phyloP scores from a whole-genome alignment of 768 basidiomycete species.

The Xerocomus spinulosus region DNA sequence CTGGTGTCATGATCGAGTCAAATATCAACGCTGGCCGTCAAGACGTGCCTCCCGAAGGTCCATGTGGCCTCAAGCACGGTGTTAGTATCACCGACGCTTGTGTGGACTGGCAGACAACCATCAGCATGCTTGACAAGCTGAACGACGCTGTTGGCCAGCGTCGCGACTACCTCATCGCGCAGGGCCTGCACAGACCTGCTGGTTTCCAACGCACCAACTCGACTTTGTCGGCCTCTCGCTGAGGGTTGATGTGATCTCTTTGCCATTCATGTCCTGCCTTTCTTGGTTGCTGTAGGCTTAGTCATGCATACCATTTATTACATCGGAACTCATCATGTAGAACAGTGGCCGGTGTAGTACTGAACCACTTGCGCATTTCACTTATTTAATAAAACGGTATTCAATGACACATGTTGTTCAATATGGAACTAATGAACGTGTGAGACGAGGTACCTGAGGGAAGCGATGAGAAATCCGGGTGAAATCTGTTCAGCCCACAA shows the following conservation, averaged over 20 bases:
- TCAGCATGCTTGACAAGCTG: constrained; percentile 67
- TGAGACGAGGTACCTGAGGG: too few relatives aligned
- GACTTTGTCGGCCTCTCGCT: constrained; percentile 12
- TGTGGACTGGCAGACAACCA: constrained; percentile 78
- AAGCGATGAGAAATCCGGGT: too few relatives aligned
- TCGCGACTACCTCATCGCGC: constrained; percentile 22
- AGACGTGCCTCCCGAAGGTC: constrained; percentile 75
- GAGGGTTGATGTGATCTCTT: background rate
- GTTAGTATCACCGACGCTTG: constrained; percentile 93
- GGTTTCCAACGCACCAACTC: constrained; percentile 30
- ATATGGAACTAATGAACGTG: too few relatives aligned
- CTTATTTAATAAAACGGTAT: background rate
- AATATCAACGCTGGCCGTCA: constrained; percentile 90
- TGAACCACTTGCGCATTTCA: background rate
- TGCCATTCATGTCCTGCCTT: background rate
- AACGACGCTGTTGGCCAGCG: constrained; percentile 42
- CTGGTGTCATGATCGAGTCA: constrained; percentile 96
- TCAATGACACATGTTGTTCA: too few relatives aligned
- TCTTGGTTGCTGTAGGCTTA: constrained; percentile 6
- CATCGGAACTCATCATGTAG: background rate
- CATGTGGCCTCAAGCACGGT: constrained; percentile 65
- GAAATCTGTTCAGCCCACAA: too few relatives aligned
- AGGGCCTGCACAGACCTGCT: constrained; percentile 24
- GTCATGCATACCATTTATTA: constrained; percentile 1
- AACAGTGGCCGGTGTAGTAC: background rate